These are phyloP conservation scores for Allomyces macrogynus DNA, from an alignment of 192 early-diverging fungal species.

Conservation along the genomic window DNA sequence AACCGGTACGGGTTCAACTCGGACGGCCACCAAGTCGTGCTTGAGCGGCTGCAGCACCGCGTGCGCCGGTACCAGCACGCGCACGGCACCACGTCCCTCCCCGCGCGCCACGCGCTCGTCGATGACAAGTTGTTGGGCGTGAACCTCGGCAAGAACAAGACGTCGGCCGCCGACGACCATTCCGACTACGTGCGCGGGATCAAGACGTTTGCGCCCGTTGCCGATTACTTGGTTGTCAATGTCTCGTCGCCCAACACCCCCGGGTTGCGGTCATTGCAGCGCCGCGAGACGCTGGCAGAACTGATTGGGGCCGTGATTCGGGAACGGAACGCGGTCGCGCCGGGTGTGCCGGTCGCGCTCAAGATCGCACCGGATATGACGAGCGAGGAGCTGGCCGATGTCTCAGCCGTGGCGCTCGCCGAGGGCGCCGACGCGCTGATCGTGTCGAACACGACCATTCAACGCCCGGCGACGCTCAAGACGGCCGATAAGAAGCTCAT, in stretches of 20 bases:
- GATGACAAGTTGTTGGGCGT: slow-evolving; percentile 48
- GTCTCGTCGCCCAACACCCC: slow-evolving; percentile 77
- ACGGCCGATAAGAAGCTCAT: slow-evolving; percentile 14
- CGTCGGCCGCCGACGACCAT: slow-evolving; percentile 36
- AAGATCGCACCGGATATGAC: slow-evolving; percentile 80
- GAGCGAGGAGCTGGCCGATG: slow-evolving; percentile 49
- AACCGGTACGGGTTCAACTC: slow-evolving; percentile 85
- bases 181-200: slow-evolving; percentile 71
- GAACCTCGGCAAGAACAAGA: slow-evolving; percentile 80
- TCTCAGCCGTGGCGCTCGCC: slow-evolving; percentile 50
- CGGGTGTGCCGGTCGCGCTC: slow-evolving; percentile 40
- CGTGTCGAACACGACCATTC: slow-evolving; percentile 70
- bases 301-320: slow-evolving; percentile 43
- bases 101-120: slow-evolving; percentile 32
- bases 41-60: slow-evolving; percentile 26
- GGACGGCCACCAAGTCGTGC: slow-evolving; percentile 44
- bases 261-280: slow-evolving; percentile 49
- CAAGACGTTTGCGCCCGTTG: slow-evolving; percentile 43
- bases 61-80: slow-evolving; percentile 5
- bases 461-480: slow-evolving; percentile 36
- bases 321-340: slow-evolving; percentile 1
- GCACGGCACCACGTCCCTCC: slow-evolving; percentile 1
- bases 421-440: slow-evolving; percentile 69
- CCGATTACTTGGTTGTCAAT: slow-evolving; percentile 79
- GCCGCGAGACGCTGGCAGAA: slow-evolving; percentile 45